Evolutionary conservation across 2,329 filamentous ascomycete species (phyloP).

Genomic region (Aspergillus eucalypticola): DNA sequence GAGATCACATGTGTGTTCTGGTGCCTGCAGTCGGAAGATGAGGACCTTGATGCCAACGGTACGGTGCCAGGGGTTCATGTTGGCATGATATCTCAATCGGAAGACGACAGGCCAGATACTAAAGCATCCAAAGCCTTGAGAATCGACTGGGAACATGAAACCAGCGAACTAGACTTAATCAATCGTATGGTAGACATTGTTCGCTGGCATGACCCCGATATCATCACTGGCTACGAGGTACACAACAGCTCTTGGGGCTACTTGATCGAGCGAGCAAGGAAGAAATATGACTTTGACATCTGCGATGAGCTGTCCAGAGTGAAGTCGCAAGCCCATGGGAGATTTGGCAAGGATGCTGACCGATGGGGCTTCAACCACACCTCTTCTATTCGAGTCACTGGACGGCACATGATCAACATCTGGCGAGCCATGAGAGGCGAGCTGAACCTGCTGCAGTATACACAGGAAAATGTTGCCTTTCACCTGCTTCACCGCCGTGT

Average conservation of each 20-base stretch:
- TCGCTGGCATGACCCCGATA: conserved; percentile 79
- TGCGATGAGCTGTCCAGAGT: conserved; percentile 90
- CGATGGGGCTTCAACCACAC: conserved; percentile 93
- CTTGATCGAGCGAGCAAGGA: conserved; percentile 80
- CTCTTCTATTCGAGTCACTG: conserved; percentile 88
- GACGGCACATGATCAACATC: conserved; percentile 93
- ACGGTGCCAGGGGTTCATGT: conserved; percentile 55
- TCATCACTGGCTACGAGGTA: conserved; percentile 92
- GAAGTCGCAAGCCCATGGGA: conserved; percentile 77
- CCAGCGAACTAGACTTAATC: conserved; percentile 80
- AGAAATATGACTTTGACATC: conserved; percentile 86
- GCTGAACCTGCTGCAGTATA: conserved; percentile 88
- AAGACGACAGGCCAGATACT: conserved; percentile 58
- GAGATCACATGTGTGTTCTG: conserved; percentile 88
- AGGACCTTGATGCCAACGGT: conserved; percentile 53
- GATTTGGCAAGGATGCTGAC: conserved; percentile 83
- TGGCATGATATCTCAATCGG: conserved; percentile 73
- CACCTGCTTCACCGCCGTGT: conserved; percentile 84
- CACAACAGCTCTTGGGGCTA: conserved; percentile 95
- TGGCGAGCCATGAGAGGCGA: conserved; percentile 97
- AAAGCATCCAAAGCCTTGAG: conserved; percentile 63
- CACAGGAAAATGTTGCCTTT: conserved; percentile 92
- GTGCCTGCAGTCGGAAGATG: conserved; percentile 77
- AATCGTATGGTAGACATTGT: conserved; percentile 86
- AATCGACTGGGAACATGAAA: conserved; percentile 70